Evolutionary conservation across 2,329 filamentous ascomycete species (phyloP), one percentile per base, ranked within the genome.

Genomic region (Amylocarpus encephaloides): DNA sequence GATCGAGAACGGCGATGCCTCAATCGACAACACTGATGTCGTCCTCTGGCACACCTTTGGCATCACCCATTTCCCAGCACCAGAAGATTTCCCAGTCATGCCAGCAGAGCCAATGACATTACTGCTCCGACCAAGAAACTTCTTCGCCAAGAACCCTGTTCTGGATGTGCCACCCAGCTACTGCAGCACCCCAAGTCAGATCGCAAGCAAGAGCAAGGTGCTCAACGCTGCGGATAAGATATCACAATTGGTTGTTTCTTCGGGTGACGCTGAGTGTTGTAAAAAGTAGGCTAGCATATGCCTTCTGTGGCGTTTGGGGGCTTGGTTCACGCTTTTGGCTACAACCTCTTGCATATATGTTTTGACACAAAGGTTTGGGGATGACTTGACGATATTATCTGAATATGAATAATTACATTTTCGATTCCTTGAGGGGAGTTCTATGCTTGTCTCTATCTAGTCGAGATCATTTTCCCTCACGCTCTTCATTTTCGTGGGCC

Each of bases 21-120:
- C 73, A 22, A 82, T 95, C 58, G 86, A 86, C 49, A 86, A 95
- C 72, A 87, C 83, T 0, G 88, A 96, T 65, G 72, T 95, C 29
- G 90, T 96, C 1, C 78, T 95, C 13, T 96, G 90, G 90, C 90
- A 95, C 70, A 95, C 89, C 0, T 96, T 95, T 63, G 91, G 91
- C 33, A 75, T 95, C 33, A 92, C 86, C 0, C 91, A 95, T 66
- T 92, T 95, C 73, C 90, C 91, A 0, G 74, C 86, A 0, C 89
- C 90, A 0, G 91, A 96, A 66, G 91, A 95, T 68, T 95, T 88
- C 73, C 91, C 91, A 29, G 76, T 95, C 60, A 95, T 95, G 90
- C 89, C 89, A 0, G 86, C 80, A 0, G 86, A 91, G 73, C 86
- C 88, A 0, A 91, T 95, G 78, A 78, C 75, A 60, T 71, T 81